Evolutionary conservation across 1,284 basidiomycete genomes (phyloP).

Genomic region (Trichosporon inkin): DNA sequence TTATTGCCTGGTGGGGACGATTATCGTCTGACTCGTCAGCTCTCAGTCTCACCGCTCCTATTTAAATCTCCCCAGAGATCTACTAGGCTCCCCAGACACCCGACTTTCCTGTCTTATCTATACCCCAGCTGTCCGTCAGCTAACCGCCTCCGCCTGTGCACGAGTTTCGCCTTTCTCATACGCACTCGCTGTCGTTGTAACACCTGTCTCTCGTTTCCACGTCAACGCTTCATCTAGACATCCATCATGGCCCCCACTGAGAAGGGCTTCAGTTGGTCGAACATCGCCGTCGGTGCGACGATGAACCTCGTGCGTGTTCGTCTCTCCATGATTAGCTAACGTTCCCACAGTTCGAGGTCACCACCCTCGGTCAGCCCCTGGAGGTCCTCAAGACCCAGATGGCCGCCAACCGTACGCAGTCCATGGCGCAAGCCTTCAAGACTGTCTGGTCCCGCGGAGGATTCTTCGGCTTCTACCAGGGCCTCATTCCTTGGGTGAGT

Average conservation of each 20-base stretch:
- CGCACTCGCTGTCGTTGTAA: not conserved
- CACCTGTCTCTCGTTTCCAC: constrained; percentile 1
- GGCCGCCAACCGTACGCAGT: constrained; percentile 87
- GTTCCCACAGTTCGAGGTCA: constrained; percentile 60
- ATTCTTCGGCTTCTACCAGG: constrained; percentile 89
- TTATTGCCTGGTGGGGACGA: not conserved
- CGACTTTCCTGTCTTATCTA: constrained; percentile 7
- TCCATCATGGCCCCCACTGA: constrained; percentile 56
- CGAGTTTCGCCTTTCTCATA: not conserved
- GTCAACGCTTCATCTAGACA: not conserved
- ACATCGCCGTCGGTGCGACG: constrained; percentile 95
- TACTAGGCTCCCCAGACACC: constrained; percentile 3
- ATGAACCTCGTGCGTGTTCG: constrained; percentile 78
- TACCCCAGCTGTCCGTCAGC: constrained; percentile 7
- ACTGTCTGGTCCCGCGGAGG: constrained; percentile 92
- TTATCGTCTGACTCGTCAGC: constrained; percentile 4
- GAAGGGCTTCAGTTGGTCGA: constrained; percentile 96
- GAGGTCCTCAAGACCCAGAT: constrained; percentile 99
- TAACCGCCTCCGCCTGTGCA: not conserved
- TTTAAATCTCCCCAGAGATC: constrained; percentile 1
- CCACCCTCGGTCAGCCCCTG: constrained; percentile 94
- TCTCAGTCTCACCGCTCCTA: not conserved
- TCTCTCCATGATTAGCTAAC: not conserved
- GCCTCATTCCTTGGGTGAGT: constrained; percentile 94
- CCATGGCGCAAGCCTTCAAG: constrained; percentile 79